Base-by-base conservation (phyloP, 202 grass and related monocot species). In the Dendrocalamus latiflorus region DNA sequence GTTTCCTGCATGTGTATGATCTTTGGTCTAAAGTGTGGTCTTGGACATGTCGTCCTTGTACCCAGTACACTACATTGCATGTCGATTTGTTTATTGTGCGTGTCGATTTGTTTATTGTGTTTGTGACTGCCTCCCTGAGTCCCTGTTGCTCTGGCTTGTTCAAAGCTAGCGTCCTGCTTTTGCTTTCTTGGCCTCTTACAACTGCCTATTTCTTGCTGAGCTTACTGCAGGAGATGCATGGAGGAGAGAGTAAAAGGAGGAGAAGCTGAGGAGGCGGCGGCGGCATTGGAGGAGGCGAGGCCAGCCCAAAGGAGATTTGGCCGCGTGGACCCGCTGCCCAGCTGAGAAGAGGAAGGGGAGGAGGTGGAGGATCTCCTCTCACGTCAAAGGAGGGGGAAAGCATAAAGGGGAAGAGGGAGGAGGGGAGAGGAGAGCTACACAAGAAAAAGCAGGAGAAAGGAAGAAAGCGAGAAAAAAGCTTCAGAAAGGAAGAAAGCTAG, bases 341-440 rank as follows among this genome's bases (percentile, higher is more conserved):
- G 87, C 25, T 76, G 72, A 81, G 57, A 1, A 62, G 71, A 12
- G 43, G 36, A 3, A 20, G 83, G 8, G 13, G 59, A 48, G 28
- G 73, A 14, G 57, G 56, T 1, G 58, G 81, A 86, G 86, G 68
- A 82, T 83, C 83, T 82, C 64, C 81, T 75, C 76, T 72, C 77
- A 53, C 85, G 82, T 64, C 74, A 62, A 66, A 47, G 70, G 49
- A 51, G 54, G 70, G 70, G 45, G 50, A 88, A 84, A 82, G 84
- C 80, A 82, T 81, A 72, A 86, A 88, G 67, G 49, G 49, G 11
- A 45, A 18, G 53, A n/a, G 64, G n/a, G 11, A 55, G 18, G 53
- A n/a, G 64, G n/a, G 21, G 48, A n/a, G 56, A 6, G n/a, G 37
- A 6, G 78, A 30, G 66, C 56, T 78, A 4, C 70, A 76, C 85